Conservation (phyloP, 306 rosid genomes). For the Quercus engelmannii region DNA sequence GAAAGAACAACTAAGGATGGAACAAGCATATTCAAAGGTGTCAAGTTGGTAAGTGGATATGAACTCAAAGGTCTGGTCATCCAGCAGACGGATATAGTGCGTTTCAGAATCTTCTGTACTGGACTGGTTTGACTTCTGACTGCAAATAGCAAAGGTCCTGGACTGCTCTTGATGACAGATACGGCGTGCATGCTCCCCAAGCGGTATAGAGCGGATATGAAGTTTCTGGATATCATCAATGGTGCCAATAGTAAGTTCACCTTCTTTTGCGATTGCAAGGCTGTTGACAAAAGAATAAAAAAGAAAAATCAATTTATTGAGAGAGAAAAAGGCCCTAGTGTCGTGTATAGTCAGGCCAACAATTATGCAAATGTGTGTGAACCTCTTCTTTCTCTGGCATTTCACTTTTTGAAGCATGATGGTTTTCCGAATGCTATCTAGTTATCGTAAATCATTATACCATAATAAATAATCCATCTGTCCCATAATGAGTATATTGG, state of each 20-base stretch:
- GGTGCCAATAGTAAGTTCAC: slow-evolving; percentile 97
- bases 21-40: slow-evolving; percentile 82
- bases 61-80: slow-evolving; percentile 93
- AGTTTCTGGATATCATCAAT: slow-evolving; percentile 98
- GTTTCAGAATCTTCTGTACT: slow-evolving; percentile 82
- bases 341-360: not conserved
- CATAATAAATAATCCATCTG: not conserved
- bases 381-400: not conserved
- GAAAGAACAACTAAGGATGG: slow-evolving; percentile 96
- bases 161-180: slow-evolving; percentile 99
- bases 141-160: slow-evolving; percentile 82
- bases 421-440: not conserved
- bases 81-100: slow-evolving; percentile 84
- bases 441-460: not conserved
- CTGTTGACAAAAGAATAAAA: slow-evolving; percentile 33
- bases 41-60: slow-evolving; percentile 84
- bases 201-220: slow-evolving; percentile 91
- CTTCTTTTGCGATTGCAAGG: slow-evolving; percentile 97
- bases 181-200: slow-evolving; percentile 93
- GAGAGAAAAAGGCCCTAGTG: not conserved
- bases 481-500: not conserved
- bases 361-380: not conserved
- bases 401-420: not conserved
- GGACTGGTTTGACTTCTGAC: slow-evolving; percentile 70
- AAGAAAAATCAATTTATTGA: not conserved